Evolutionary conservation across 768 basidiomycete species (phyloP).

Genomic region (Paxillus rubicundulus): DNA sequence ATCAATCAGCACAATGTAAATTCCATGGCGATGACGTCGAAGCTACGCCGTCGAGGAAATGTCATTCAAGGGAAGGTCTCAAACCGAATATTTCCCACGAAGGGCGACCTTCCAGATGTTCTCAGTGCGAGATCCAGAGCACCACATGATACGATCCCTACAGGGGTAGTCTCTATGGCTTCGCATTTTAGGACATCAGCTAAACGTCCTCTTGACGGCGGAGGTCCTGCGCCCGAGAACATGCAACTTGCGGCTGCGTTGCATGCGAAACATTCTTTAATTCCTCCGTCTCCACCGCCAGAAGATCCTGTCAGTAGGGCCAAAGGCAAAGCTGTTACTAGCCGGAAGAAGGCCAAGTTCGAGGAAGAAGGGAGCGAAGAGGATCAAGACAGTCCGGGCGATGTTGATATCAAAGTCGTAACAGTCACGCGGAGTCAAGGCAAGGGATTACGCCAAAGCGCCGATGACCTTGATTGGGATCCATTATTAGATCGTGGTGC

Average conservation of each 20-base stretch:
- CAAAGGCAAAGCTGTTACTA: slow-evolving; percentile 33
- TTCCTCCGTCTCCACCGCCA: slow-evolving; percentile 72
- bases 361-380: slow-evolving; percentile 29
- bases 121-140: not conserved
- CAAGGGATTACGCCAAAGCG: slow-evolving; percentile 10
- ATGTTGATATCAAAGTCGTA: slow-evolving; percentile 21
- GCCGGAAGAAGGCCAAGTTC: slow-evolving; percentile 53
- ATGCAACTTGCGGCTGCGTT: not conserved
- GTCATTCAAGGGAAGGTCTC: slow-evolving; percentile 5
- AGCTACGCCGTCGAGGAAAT: not conserved
- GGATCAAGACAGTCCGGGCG: slow-evolving; percentile 20
- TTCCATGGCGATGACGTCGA: slow-evolving; percentile 1
- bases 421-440: slow-evolving; percentile 10
- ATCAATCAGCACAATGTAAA: not conserved
- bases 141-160: not conserved
- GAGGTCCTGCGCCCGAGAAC: slow-evolving; percentile 18
- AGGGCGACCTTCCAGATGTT: not conserved
- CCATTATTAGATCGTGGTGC: slow-evolving; percentile 25
- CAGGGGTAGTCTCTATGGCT: not conserved
- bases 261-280: slow-evolving; percentile 34
- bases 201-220: slow-evolving; percentile 44
- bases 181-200: slow-evolving; percentile 28
- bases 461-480: slow-evolving; percentile 28
- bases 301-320: slow-evolving; percentile 36
- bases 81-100: slow-evolving; percentile 12